phyloP scores from a whole-genome alignment of 2,329 filamentous ascomycete species.

The Colletotrichum sp. region DNA sequence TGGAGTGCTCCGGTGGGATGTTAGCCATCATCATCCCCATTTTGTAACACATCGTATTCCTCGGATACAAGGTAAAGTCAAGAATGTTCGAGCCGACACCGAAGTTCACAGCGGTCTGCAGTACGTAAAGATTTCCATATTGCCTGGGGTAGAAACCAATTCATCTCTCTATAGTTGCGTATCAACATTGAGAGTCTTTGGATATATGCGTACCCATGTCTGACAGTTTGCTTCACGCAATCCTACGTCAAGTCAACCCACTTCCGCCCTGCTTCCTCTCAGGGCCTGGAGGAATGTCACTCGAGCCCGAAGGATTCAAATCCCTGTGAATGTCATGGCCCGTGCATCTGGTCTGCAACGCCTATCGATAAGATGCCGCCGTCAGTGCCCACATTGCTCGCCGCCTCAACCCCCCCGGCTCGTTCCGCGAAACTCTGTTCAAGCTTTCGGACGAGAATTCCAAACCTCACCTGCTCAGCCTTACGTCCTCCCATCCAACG shows the following conservation, averaged over 20 bases:
- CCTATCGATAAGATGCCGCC: conserved; percentile 13
- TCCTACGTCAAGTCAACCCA: background rate
- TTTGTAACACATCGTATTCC: background rate
- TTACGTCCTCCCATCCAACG: background rate
- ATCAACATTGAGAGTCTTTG: background rate
- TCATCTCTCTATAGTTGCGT: background rate
- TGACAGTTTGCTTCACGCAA: background rate
- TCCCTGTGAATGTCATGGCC: background rate
- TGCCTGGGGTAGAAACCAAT: too few relatives aligned
- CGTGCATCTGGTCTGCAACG: background rate
- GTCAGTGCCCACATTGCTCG: background rate
- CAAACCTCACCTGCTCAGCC: background rate
- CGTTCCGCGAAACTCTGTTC: conserved; percentile 11
- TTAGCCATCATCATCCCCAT: background rate
- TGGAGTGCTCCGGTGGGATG: background rate
- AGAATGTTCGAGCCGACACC: background rate
- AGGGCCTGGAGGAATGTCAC: background rate
- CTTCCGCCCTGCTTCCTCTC: background rate
- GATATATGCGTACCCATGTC: background rate
- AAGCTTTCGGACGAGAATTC: background rate
- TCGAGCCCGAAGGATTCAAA: background rate
- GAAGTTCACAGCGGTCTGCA: background rate
- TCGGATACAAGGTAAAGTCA: background rate
- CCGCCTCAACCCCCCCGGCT: background rate
- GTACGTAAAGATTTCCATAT: background rate